Percentiles rank a stretch among this genome's conserved stretches.
Evolutionary conservation across 2,329 filamentous ascomycete species (phyloP).

Genomic region (Parascedosporium putredinis): DNA sequence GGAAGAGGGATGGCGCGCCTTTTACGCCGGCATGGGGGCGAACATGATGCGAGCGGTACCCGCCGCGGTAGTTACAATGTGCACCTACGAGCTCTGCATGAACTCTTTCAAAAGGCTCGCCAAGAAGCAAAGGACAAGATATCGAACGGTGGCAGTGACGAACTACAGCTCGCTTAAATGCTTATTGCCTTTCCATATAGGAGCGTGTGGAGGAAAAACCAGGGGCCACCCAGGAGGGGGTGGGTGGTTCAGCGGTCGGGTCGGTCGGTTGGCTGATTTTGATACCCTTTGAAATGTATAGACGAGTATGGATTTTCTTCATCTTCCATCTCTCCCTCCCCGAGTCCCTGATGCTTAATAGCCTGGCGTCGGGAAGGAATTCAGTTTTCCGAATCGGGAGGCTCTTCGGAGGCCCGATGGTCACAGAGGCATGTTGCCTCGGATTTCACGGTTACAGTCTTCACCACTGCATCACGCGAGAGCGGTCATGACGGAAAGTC

Average conservation of each 20-base stretch:
- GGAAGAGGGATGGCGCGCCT: conserved; percentile 93
- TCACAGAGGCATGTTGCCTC: no score
- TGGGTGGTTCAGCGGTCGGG: conserved; percentile 1
- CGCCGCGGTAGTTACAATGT: conserved; percentile 91
- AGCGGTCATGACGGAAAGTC: no score
- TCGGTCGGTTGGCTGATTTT: conserved; percentile 1
- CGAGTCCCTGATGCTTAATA: no score
- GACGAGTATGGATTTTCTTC: conserved; percentile 6
- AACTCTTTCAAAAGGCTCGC: conserved; percentile 35
- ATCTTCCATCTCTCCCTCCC: background rate
- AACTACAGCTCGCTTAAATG: background rate
- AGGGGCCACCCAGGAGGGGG: background rate
- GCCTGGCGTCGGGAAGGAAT: no score
- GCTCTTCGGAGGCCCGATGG: no score
- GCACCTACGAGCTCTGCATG: conserved; percentile 82
- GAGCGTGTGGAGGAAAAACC: background rate
- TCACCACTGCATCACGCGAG: no score
- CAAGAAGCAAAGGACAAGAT: conserved; percentile 26
- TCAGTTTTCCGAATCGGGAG: no score
- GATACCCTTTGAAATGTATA: conserved; percentile 8
- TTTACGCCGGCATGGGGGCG: conserved; percentile 94
- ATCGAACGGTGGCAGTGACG: conserved; percentile 6
- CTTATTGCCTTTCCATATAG: no score
- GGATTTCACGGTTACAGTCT: no score
- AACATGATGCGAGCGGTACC: conserved; percentile 96